phyloP scores from a whole-genome alignment of 108 stramenopile species.

The Cyclotella kingstonii region DNA sequence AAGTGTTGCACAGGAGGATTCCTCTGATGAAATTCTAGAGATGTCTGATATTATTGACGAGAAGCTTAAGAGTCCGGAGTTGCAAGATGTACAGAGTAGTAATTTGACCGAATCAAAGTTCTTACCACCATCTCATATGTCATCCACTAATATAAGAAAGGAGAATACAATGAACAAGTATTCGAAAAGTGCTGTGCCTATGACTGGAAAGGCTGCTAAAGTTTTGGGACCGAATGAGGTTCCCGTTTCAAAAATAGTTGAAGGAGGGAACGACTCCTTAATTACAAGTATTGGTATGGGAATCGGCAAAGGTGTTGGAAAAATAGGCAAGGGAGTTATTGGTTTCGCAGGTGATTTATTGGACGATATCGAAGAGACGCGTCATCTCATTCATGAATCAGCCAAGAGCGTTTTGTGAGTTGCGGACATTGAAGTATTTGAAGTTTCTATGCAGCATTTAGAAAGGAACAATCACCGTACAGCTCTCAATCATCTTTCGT shows the following conservation, averaged over 20 bases:
- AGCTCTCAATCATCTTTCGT: slow-evolving; percentile 29
- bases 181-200: too few relatives aligned
- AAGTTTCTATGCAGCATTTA: slow-evolving; percentile 24
- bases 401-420: background rate
- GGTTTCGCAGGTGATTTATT: background rate
- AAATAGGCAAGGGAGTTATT: background rate
- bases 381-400: background rate
- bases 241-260: background rate
- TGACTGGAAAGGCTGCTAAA: too few relatives aligned
- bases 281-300: background rate
- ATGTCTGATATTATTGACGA: slow-evolving; percentile 31
- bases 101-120: background rate
- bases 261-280: background rate
- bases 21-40: slow-evolving; percentile 23
- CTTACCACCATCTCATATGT: background rate
- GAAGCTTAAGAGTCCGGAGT: slow-evolving; percentile 16
- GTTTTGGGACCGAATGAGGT: background rate
- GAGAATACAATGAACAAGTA: too few relatives aligned
- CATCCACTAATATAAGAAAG: too few relatives aligned
- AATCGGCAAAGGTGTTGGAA: background rate
- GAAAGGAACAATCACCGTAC: slow-evolving; percentile 40
- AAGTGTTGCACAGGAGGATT: slow-evolving; percentile 24
- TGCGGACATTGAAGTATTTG: slow-evolving; percentile 8
- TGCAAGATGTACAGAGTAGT: background rate
- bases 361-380: background rate